A percentile compares a stretch with the other conserved stretches of the same genome.
These are phyloP conservation scores for Boletales sp. DNA, from an alignment of 768 basidiomycete genomes.

Conservation along the genomic window DNA sequence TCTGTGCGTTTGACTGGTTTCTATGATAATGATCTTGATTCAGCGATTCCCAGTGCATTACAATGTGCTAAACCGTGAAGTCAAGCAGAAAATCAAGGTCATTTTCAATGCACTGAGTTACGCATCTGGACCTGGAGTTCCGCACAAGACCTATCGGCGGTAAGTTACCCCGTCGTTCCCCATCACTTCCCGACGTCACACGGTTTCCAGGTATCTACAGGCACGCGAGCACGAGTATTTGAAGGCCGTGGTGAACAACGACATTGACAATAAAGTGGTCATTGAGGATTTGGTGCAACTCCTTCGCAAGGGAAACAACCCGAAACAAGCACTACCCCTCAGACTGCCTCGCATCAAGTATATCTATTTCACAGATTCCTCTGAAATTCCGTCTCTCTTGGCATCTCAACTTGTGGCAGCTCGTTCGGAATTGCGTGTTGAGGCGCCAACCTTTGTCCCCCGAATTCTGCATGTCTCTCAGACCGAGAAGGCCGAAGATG, in stretches of 20 bases:
- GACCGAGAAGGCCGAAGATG: not conserved
- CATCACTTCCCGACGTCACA: not conserved
- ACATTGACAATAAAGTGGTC: slow-evolving; percentile 3
- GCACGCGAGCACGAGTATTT: slow-evolving; percentile 5
- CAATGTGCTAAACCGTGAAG: slow-evolving; percentile 16
- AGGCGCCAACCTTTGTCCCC: slow-evolving; percentile 19
- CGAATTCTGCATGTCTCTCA: not conserved
- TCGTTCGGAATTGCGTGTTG: slow-evolving; percentile 11
- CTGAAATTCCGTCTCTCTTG: slow-evolving; percentile 31
- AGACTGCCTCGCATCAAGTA: slow-evolving; percentile 22
- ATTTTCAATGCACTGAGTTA: slow-evolving; percentile 10
- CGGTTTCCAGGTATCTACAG: not conserved
- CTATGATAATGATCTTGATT: not conserved
- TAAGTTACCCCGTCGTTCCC: not conserved
- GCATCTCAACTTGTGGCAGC: slow-evolving; percentile 12
- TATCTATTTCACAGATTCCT: slow-evolving; percentile 27
- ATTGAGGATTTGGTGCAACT: slow-evolving; percentile 23
- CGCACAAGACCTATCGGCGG: slow-evolving; percentile 8
- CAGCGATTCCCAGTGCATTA: slow-evolving; percentile 15
- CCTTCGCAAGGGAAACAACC: slow-evolving; percentile 13
- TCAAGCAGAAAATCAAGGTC: slow-evolving; percentile 3
- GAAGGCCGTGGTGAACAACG: slow-evolving; percentile 11
- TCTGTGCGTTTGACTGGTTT: slow-evolving; percentile 36
- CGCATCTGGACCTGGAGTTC: not conserved
- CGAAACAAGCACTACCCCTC: not conserved